phyloP scores from a whole-genome alignment of 202 grass and related monocot species.

The Panicum hallii region DNA sequence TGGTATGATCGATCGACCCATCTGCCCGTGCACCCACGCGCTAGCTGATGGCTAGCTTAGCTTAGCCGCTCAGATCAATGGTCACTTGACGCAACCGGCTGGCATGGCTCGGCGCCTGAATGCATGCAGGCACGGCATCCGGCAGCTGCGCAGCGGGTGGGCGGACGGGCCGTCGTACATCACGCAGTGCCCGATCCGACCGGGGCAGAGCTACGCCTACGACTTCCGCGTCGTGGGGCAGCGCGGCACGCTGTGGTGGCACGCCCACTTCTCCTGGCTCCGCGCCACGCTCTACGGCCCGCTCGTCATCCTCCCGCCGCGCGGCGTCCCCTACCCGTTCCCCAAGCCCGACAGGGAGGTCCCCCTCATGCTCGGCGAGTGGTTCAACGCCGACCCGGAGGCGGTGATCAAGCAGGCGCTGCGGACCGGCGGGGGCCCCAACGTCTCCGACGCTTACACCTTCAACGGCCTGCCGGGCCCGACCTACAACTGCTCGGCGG shows the following conservation, averaged over 20 bases:
- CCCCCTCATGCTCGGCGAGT: slow-evolving; percentile 82
- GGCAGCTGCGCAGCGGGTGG: slow-evolving; percentile 75
- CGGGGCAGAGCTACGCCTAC: slow-evolving; percentile 64
- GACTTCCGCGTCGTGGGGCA: slow-evolving; percentile 66
- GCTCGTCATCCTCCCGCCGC: slow-evolving; percentile 68
- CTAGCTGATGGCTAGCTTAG: background rate
- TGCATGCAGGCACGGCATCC: slow-evolving; percentile 67
- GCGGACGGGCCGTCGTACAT: slow-evolving; percentile 81
- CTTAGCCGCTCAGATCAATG: background rate
- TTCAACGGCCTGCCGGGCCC: slow-evolving; percentile 77
- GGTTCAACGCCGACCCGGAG: slow-evolving; percentile 80
- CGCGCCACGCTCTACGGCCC: slow-evolving; percentile 73
- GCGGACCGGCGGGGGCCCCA: slow-evolving; percentile 56
- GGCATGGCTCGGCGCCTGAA: no score
- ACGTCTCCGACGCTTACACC: slow-evolving; percentile 83
- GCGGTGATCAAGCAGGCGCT: slow-evolving; percentile 64
- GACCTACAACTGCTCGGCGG: slow-evolving; percentile 60
- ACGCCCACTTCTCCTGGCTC: slow-evolving; percentile 90
- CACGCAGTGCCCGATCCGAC: slow-evolving; percentile 83
- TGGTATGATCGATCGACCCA: slow-evolving; percentile 41
- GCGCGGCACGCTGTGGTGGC: slow-evolving; percentile 92
- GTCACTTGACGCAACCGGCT: background rate
- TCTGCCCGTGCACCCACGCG: no score
- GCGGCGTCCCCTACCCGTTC: slow-evolving; percentile 75
- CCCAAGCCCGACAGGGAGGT: slow-evolving; percentile 60